Percentiles rank a stretch among this genome's conserved stretches.
Evolutionary conservation across 257 asterid species (phyloP).

Genomic region (Nicotiana attenuata): DNA sequence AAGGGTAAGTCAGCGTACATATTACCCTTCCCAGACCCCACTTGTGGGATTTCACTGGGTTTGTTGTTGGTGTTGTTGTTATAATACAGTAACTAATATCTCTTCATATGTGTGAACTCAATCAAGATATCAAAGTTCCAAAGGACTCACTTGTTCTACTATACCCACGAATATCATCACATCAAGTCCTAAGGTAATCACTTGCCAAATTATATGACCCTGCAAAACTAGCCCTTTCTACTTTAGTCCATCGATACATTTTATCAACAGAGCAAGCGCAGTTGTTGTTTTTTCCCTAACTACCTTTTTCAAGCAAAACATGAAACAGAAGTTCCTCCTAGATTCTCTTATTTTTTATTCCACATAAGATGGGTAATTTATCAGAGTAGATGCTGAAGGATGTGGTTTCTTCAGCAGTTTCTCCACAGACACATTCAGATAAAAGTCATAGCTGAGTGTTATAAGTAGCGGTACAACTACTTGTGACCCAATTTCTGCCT

Average conservation of each 20-base stretch:
- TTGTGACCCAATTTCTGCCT: neutral
- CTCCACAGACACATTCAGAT: neutral
- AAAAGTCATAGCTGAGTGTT: neutral
- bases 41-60: no score
- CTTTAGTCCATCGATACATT: neutral
- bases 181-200: neutral
- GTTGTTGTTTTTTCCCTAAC: neutral
- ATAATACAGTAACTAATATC: neutral
- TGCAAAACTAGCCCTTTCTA: neutral
- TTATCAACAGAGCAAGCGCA: neutral
- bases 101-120: neutral
- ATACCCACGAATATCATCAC: neutral
- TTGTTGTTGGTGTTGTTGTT: no score
- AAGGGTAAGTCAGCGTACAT: no score
- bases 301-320: neutral
- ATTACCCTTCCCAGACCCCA: no score
- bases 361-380: neutral
- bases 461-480: neutral
- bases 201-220: neutral
- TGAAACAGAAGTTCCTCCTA: neutral
- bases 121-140: neutral
- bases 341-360: neutral
- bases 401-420: neutral
- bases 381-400: constrained; percentile 1
- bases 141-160: neutral